Conservation (phyloP, 768 basidiomycete species). For the Phylloporus scabripes region DNA sequence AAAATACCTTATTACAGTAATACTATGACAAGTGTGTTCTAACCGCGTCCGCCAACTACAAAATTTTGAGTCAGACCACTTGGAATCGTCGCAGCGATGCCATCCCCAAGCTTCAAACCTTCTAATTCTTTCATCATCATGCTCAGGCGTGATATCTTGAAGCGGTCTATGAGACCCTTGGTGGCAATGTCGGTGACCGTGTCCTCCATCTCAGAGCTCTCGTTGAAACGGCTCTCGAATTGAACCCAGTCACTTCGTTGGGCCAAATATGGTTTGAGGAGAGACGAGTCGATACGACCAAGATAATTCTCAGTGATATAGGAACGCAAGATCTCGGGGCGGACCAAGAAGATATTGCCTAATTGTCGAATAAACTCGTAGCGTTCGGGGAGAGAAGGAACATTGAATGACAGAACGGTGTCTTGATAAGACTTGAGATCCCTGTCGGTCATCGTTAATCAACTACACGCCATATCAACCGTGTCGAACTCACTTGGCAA, state of each 20-base stretch:
- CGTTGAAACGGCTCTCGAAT: conserved; percentile 78
- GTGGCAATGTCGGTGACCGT: conserved; percentile 36
- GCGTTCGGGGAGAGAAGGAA: conserved; percentile 83
- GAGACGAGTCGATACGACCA: conserved; percentile 79
- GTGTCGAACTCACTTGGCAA: conserved; percentile 75
- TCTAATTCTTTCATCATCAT: conserved; percentile 88
- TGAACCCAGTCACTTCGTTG: conserved; percentile 89
- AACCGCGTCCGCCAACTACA: conserved; percentile 40
- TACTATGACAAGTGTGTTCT: conserved; percentile 21
- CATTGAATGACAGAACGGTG: conserved; percentile 71
- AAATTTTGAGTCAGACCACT: conserved; percentile 54
- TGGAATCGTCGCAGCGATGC: conserved; percentile 54
- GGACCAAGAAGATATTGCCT: conserved; percentile 94
- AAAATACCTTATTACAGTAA: conserved; percentile 3
- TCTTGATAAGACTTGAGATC: conserved; percentile 98
- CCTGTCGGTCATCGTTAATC: conserved; percentile 37
- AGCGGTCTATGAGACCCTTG: conserved; percentile 49
- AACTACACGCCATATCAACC: background rate
- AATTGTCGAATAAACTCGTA: conserved; percentile 98
- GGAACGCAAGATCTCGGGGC: conserved; percentile 89
- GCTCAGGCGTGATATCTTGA: conserved; percentile 66
- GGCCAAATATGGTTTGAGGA: conserved; percentile 87
- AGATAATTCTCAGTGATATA: conserved; percentile 95
- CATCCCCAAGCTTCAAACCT: conserved; percentile 53
- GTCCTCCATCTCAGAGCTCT: conserved; percentile 42